Evolutionary conservation across 2,329 filamentous ascomycete genomes (phyloP).

Genomic region (Diaporthe helianthi): DNA sequence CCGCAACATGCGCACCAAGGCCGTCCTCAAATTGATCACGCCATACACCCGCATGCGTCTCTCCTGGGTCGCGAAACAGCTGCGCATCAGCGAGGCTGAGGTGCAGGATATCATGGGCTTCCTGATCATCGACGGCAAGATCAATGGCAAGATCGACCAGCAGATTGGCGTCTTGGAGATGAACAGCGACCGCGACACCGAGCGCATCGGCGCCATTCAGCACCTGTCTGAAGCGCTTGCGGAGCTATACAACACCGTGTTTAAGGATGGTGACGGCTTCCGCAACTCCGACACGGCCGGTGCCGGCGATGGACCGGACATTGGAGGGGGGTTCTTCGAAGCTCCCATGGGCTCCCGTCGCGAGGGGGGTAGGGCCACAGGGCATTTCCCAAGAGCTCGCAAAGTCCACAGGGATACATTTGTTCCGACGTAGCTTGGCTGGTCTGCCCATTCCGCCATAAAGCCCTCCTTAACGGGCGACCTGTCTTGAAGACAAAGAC

Average conservation of each 20-base stretch:
- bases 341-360: background rate
- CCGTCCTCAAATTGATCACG: conserved; percentile 88
- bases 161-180: conserved; percentile 84
- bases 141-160: conserved; percentile 89
- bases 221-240: conserved; percentile 76
- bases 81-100: conserved; percentile 84
- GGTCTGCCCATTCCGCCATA: background rate
- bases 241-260: conserved; percentile 72
- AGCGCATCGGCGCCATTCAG: conserved; percentile 75
- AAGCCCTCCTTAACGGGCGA: background rate
- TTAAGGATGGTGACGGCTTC: conserved; percentile 81
- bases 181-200: conserved; percentile 73
- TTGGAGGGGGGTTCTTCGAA: conserved; percentile 27
- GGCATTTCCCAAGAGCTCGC: background rate
- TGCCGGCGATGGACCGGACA: conserved; percentile 33
- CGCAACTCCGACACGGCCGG: conserved; percentile 40
- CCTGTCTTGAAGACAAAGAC: background rate
- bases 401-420: conserved; percentile 23
- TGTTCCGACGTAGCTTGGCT: background rate
- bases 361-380: background rate
- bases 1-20: conserved; percentile 96
- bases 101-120: conserved; percentile 96
- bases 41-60: conserved; percentile 94
- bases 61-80: conserved; percentile 83
- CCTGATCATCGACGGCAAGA: conserved; percentile 87